Base-by-base conservation (phyloP, 306 rosid species). In the Canavalia ensiformis region DNA sequence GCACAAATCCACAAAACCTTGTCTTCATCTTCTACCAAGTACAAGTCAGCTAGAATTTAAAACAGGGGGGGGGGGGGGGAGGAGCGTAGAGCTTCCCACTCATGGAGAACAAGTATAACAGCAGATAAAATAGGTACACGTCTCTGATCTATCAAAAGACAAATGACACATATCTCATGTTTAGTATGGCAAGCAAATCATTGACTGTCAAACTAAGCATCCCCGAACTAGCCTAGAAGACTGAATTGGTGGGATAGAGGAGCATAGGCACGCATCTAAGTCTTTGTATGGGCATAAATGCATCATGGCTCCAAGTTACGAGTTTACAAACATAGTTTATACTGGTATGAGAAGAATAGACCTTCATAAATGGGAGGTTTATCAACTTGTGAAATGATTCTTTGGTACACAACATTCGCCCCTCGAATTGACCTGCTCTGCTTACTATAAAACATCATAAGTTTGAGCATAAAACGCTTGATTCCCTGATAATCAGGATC, bases 381-480 rank as follows among this genome's bases (percentile, higher is more conserved):
- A 74, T 93, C 97, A 82, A 92, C 94, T 87, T 96, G 99, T 0
- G 94, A 87, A 74, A 88, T 31, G 29, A 96, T 90, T 79, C 99
- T 83, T 62, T n/a, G 74, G 80, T 89, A 96, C 0, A 92, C 94
- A 7, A 89, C 97, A 85, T 92, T 93, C 39, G 98, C 99, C 60
- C 97, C 97, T 60, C 99, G 92, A 87, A 96, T 93, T 9, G 96
- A 92, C 87, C 51, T 90, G 90, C 98, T 93, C 85, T 96, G 99
- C 80, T 93, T 90, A 82, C 97, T 90, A 80, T 93, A 96, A 84
- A 93, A 96, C 80, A 93, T 30, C 96, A 92, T 79, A 77, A 96
- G 63, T 63, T 70, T 90, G 69, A 96, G 83, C 11, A 93, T 10
- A 65, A 90, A 49, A 75, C 77, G 97, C 84, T 88, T 93, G 68